A percentile compares a stretch with the other conserved stretches of the same genome.
Evolutionary conservation across 1,139 yeast species (phyloP).

Genomic region (Wickerhamomyces sp.): DNA sequence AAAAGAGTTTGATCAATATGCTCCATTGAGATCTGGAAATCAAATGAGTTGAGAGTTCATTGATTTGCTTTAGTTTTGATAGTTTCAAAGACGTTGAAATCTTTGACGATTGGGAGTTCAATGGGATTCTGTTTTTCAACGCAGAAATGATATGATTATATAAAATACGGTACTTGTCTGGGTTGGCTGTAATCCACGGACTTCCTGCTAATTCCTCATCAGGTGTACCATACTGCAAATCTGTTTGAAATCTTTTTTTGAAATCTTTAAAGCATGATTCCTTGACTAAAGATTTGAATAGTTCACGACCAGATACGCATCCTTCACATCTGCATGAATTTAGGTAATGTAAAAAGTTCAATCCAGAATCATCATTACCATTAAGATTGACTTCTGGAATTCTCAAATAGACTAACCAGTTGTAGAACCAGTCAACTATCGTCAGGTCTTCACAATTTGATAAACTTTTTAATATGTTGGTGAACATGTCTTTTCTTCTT

Average conservation of each 20-base stretch:
- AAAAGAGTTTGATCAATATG: slow-evolving; percentile 10
- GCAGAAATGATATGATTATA: slow-evolving; percentile 22
- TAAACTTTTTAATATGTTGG: slow-evolving; percentile 12
- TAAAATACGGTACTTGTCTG: slow-evolving; percentile 21
- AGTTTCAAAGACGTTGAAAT: slow-evolving; percentile 15
- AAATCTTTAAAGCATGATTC: slow-evolving; percentile 22
- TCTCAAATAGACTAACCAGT: slow-evolving; percentile 24
- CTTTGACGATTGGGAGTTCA: slow-evolving; percentile 16
- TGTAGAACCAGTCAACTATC: slow-evolving; percentile 25
- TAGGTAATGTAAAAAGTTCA: slow-evolving; percentile 20
- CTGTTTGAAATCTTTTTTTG: slow-evolving; percentile 20
- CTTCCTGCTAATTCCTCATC: slow-evolving; percentile 5
- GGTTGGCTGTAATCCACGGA: slow-evolving; percentile 11
- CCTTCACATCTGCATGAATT: slow-evolving; percentile 18
- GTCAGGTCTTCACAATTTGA: slow-evolving; percentile 12
- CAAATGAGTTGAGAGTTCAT: slow-evolving; percentile 10
- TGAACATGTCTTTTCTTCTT: slow-evolving; percentile 20
- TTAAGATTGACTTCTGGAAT: slow-evolving; percentile 14
- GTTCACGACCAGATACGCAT: slow-evolving; percentile 18
- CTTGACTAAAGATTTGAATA: slow-evolving; percentile 13
- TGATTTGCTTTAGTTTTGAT: slow-evolving; percentile 14
- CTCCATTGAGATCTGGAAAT: slow-evolving; percentile 9
- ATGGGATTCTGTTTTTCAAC: slow-evolving; percentile 22
- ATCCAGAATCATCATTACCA: slow-evolving; percentile 8
- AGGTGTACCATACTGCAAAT: slow-evolving; percentile 10